phyloP scores from a whole-genome alignment of 108 stramenopile species.

The Nitzschia inconspicua region DNA sequence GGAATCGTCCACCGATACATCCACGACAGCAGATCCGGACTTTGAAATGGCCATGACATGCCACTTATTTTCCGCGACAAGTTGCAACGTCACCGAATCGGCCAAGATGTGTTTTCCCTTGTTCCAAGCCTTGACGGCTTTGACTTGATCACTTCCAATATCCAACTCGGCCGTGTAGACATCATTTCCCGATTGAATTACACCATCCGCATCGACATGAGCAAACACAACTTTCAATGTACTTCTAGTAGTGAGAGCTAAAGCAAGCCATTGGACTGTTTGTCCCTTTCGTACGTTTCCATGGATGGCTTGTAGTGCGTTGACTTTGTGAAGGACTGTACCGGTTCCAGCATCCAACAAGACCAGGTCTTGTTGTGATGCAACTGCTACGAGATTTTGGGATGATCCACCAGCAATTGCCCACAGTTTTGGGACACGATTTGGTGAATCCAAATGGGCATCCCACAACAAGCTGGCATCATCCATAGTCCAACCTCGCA shows the following conservation, averaged over 20 bases:
- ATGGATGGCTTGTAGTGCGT: neutral
- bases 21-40: slow-evolving; percentile 24
- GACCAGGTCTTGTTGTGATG: slow-evolving; percentile 8
- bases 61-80: neutral
- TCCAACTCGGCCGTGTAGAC: slow-evolving; percentile 1
- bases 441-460: slow-evolving; percentile 1
- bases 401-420: neutral
- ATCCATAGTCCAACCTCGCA: slow-evolving; percentile 46
- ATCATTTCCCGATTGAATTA: slow-evolving; percentile 2
- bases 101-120: neutral
- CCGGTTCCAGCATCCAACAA: slow-evolving; percentile 19
- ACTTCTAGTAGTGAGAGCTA: neutral
- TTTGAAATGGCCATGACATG: slow-evolving; percentile 11
- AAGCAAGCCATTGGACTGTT: slow-evolving; percentile 8
- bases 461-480: slow-evolving; percentile 51
- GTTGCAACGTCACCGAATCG: neutral
- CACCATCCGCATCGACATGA: slow-evolving; percentile 11
- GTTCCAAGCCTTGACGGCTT: neutral
- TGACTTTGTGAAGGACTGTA: neutral
- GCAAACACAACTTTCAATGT: slow-evolving; percentile 1
- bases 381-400: slow-evolving; percentile 13
- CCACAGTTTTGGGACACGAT: slow-evolving; percentile 12
- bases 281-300: slow-evolving; percentile 1
- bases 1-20: too few relatives aligned
- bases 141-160: slow-evolving; percentile 11